Percentiles rank a stretch among this genome's conserved stretches.
Conservation (phyloP, 306 rosid species). For the Citrullus colocynthis region DNA sequence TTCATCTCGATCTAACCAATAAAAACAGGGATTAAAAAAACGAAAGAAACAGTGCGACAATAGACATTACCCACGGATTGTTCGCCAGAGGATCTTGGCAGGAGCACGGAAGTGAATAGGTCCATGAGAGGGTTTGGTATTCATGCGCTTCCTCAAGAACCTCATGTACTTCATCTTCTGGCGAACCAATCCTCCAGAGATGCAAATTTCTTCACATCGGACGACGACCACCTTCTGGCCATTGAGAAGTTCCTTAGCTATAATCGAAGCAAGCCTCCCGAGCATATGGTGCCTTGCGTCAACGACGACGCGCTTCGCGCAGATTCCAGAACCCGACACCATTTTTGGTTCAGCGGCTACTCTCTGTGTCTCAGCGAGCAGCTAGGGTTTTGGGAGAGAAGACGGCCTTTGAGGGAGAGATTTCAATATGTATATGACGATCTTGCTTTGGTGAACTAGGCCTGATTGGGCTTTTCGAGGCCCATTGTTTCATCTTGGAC, state of each 20-base stretch:
- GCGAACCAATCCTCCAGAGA: constrained; percentile 54
- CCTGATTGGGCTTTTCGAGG: not conserved
- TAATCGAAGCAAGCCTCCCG: constrained; percentile 46
- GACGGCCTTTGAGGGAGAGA: not conserved
- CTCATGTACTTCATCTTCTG: constrained; percentile 79
- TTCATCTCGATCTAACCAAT: not conserved
- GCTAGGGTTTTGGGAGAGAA: constrained; percentile 6
- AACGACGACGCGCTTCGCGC: constrained; percentile 63
- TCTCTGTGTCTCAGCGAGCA: not conserved
- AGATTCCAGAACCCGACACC: constrained; percentile 65
- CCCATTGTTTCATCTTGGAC: not conserved
- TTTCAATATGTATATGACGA: not conserved
- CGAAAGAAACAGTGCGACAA: not conserved
- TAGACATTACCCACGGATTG: constrained; percentile 55
- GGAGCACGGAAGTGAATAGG: constrained; percentile 75
- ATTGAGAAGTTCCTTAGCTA: constrained; percentile 62
- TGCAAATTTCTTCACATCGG: constrained; percentile 59
- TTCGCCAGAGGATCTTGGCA: constrained; percentile 68
- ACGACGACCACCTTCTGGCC: constrained; percentile 61
- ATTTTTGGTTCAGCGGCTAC: constrained; percentile 9
- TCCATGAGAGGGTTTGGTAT: constrained; percentile 70
- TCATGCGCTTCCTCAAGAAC: constrained; percentile 69
- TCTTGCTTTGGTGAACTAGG: not conserved
- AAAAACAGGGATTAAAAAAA: not conserved
- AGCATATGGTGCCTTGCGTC: constrained; percentile 79